A percentile compares a stretch with the other conserved stretches of the same genome.
Evolutionary conservation across 1,139 yeast species (phyloP).

Genomic region (Hemisphaericaspora xylofermentans): DNA sequence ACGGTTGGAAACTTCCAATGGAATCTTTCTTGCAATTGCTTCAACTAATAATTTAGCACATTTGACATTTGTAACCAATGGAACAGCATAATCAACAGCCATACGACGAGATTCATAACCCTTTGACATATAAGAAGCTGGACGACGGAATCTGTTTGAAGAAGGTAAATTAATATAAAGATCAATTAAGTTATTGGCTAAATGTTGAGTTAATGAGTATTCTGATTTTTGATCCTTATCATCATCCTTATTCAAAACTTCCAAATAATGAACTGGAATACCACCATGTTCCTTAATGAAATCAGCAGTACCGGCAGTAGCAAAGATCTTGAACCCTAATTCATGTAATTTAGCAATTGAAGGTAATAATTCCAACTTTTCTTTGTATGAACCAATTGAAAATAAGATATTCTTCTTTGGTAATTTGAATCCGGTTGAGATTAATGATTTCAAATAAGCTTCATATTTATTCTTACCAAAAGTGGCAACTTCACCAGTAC

Average conservation of each 20-base stretch:
- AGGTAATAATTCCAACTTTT: conserved; percentile 90
- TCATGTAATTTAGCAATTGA: conserved; percentile 78
- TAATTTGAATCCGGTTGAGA: conserved; percentile 91
- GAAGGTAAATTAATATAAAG: conserved; percentile 96
- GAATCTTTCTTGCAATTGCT: conserved; percentile 74
- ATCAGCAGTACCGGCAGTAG: conserved; percentile 99
- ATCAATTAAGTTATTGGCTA: conserved; percentile 95
- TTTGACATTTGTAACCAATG: conserved; percentile 95
- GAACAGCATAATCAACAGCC: conserved; percentile 99
- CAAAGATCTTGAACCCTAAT: conserved; percentile 87
- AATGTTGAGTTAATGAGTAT: conserved; percentile 92
- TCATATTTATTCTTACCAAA: conserved; percentile 96
- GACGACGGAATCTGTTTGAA: conserved; percentile 95
- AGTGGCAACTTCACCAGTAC: conserved; percentile 98
- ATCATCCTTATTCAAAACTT: conserved; percentile 72
- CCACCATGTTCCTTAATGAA: conserved; percentile 94
- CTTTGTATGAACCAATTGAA: conserved; percentile 97
- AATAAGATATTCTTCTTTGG: conserved; percentile 94
- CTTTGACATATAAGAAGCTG: conserved; percentile 95
- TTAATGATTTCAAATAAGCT: conserved; percentile 91
- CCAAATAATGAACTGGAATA: conserved; percentile 92
- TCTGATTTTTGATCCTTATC: conserved; percentile 84
- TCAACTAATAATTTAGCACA: conserved; percentile 94
- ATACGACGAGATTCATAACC: conserved; percentile 99
- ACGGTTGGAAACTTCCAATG: conserved; percentile 67